Evolutionary conservation across 768 basidiomycete species (phyloP), one percentile per base, ranked within the genome.

Genomic region (Favolaschia claudopus): DNA sequence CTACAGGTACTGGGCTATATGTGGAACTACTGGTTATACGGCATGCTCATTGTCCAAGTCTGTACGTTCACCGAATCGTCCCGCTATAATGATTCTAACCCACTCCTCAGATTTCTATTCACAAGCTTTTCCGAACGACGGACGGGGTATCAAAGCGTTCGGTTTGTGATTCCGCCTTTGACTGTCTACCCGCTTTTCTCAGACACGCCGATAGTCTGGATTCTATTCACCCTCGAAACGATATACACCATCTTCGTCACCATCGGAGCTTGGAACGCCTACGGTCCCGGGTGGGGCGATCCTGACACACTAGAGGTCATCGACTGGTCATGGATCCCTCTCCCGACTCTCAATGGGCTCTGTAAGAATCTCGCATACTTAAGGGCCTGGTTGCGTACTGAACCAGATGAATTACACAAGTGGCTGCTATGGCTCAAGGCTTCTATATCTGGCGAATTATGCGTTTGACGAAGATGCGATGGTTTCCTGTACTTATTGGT

Each of bases 381-480:
- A 7, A 3, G 34, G 3, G 19, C 33, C 17, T 36, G 34, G 24
- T 44, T n/a, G n/a, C 34, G 2, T 19, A 28, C 22, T 49, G 12
- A 1, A 17, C 24, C 13, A n/a, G n/a, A n/a, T 17, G 17, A 47
- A 15, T 44, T n/a, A n/a, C n/a, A n/a, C n/a, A n/a, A 66, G 64
- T 66, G 34, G 64, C 64, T 15, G 53, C 22, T 2, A 55, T 66
- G 49, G 64, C 61, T 1, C 64, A 66, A 29, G 28, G 45, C 39
- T 66, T 66, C 49, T 66, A 66, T 25, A 39, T 47, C 4, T 66
- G 64, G 64, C 61, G 64, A 12, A 66, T 66, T 29, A 59, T 37
- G 33, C 31, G 22, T n/a, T 46, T 65, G 59, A 62, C 50, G 29
- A 55, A 46, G 31, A 27, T 24, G 13, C 33, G 45, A 6, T 66